Evolutionary conservation across 164 flowering plant genomes (phyloP).

Genomic region (Stephania cephalantha): DNA sequence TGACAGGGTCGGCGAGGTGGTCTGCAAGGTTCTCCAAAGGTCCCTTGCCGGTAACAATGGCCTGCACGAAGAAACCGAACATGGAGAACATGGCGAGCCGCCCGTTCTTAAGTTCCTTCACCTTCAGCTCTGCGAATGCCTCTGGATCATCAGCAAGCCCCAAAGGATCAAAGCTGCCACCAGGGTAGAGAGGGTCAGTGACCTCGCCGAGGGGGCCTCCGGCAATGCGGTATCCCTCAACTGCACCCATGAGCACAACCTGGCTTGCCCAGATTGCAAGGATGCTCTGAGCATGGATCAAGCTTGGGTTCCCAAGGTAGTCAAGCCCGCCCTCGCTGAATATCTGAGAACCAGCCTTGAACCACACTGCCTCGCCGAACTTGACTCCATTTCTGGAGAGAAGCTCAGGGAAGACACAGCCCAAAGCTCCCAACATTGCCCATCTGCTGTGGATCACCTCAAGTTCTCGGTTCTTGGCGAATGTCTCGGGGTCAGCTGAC

Average conservation of each 20-base stretch:
- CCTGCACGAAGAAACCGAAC: conserved; percentile 34
- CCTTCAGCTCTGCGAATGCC: conserved; percentile 32
- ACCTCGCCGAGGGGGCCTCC: conserved; percentile 29
- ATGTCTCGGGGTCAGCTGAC: conserved; percentile 12
- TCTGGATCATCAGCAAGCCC: conserved; percentile 31
- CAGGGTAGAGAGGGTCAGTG: conserved; percentile 30
- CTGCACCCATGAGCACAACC: conserved; percentile 10
- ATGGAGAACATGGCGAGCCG: conserved; percentile 36
- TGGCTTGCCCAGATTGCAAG: conserved; percentile 11
- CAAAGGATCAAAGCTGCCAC: conserved; percentile 27
- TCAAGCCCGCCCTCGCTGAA: conserved; percentile 14
- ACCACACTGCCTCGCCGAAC: conserved; percentile 11
- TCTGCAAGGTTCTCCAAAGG: conserved; percentile 27
- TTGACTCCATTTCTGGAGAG: conserved; percentile 8
- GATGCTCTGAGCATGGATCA: conserved; percentile 13
- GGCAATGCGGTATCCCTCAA: conserved; percentile 12
- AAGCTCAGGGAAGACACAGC: conserved; percentile 9
- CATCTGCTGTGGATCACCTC: conserved; percentile 10
- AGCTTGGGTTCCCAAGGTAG: conserved; percentile 9
- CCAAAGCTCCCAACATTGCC: conserved; percentile 13
- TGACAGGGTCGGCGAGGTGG: conserved; percentile 28
- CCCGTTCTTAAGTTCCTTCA: conserved; percentile 31
- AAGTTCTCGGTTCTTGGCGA: conserved; percentile 10
- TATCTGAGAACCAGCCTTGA: conserved; percentile 11
- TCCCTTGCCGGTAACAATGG: conserved; percentile 25